Base-by-base conservation (phyloP, 495 filamentous ascomycete genomes). In the Aspergillus indologenus region DNA sequence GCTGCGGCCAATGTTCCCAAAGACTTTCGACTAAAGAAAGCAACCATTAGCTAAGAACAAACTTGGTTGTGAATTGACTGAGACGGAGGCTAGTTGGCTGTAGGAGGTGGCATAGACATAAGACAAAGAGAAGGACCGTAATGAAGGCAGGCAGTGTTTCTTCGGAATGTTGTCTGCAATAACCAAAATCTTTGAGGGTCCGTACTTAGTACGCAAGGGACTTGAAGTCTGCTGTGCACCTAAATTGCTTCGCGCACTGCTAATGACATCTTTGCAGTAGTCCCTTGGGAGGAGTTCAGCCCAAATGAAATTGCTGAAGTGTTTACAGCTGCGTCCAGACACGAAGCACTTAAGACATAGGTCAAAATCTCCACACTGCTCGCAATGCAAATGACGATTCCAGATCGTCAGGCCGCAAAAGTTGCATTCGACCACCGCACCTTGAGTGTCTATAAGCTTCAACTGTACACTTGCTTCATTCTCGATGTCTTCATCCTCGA, bases 321-420 rank as follows among this genome's bases (percentile, higher is more conserved):
- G 65, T 40, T 64, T 64, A 19, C 65, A 67, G 44, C 65, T 67
- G 22, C 65, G 55, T 29, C 61, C 65, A 17, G 65, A 67, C 8
- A 67, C 54, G 15, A 60, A 67, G 40, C 65, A 67, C 3, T 57
- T 58, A 26, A 67, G 31, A 31, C 65, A 67, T 17, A 67, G 31
- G 50, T 67, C 65, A 23, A 67, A 67, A 45, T 64, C 59, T 0
- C 61, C 65, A 47, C 65, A 67, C 47, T 62, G 49, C 24, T 64
- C 65, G 40, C 65, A 67, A 19, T 64, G 65, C 12, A 67, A 8
- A 58, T 67, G 65, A 29, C 65, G 65, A 26, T 67, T 64, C 65
- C 65, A 67, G 29, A 67, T 62, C 18, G 65, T 64, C 24, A 64
- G 40, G 12, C 65, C 61, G 21, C 65, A 67, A 45, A 67, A 67